phyloP scores from a whole-genome alignment of 2,329 filamentous ascomycete species.

The Tolypocladium inflatum region DNA sequence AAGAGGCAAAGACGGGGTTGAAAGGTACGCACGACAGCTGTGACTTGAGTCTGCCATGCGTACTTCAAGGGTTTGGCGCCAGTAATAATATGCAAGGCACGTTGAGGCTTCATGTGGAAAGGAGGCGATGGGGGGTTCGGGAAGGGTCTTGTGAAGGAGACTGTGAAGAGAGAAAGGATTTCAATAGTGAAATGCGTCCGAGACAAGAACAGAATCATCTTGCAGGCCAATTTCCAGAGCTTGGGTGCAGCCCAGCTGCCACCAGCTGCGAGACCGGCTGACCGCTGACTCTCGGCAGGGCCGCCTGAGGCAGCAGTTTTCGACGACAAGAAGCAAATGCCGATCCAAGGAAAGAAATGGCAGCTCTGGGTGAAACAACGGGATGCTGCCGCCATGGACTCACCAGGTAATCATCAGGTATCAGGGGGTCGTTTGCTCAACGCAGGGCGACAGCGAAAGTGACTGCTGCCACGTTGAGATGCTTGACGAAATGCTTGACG shows the following conservation, averaged over 20 bases:
- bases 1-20: not conserved
- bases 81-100: not conserved
- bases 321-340: not conserved
- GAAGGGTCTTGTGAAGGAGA: not conserved
- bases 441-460: not conserved
- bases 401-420: not conserved
- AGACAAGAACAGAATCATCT: not conserved
- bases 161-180: not conserved
- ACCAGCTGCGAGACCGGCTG: not conserved
- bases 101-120: not conserved
- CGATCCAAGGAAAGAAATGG: no score
- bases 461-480: not conserved
- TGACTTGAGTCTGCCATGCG: not conserved
- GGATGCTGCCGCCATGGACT: not conserved
- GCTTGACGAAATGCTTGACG: no score
- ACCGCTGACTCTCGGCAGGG: not conserved
- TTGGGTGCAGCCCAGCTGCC: not conserved
- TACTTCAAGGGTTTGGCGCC: not conserved
- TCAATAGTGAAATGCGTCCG: not conserved
- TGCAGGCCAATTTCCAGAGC: not conserved
- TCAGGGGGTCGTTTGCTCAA: not conserved
- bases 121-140: not conserved
- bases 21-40: not conserved
- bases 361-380: no score
- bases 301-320: not conserved